These are phyloP conservation scores for Rubus idaeus DNA, from an alignment of 306 rosid genomes.

Conservation along the genomic window DNA sequence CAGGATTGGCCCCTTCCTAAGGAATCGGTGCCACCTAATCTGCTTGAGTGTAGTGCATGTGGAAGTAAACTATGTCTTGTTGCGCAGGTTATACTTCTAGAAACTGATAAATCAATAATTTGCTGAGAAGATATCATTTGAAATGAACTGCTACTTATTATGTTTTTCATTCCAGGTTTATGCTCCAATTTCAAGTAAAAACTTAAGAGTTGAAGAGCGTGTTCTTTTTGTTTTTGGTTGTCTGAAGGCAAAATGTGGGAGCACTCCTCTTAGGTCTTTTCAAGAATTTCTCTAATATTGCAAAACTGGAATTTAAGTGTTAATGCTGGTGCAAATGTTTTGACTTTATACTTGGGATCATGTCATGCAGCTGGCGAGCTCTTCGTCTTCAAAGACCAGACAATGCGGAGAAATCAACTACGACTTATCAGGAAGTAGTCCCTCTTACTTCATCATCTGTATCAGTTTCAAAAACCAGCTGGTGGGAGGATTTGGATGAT, in stretches of 20 bases:
- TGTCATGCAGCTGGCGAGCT: slow-evolving; percentile 55
- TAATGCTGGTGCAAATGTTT: neutral
- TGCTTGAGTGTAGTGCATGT: slow-evolving; percentile 59
- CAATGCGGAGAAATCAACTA: slow-evolving; percentile 21
- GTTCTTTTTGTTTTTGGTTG: slow-evolving; percentile 69
- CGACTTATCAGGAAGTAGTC: slow-evolving; percentile 19
- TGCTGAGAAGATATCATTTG: neutral
- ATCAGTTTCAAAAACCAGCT: slow-evolving; percentile 26
- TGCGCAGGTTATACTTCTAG: slow-evolving; percentile 48
- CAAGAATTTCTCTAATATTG: neutral
- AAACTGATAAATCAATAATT: neutral
- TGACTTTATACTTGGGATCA: neutral
- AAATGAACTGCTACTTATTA: neutral
- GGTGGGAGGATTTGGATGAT: slow-evolving; percentile 36
- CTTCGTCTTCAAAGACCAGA: slow-evolving; percentile 64
- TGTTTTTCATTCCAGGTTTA: slow-evolving; percentile 41
- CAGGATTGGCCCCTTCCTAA: slow-evolving; percentile 74
- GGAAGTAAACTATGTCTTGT: slow-evolving; percentile 52
- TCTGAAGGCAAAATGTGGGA: slow-evolving; percentile 49
- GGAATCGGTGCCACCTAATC: slow-evolving; percentile 32
- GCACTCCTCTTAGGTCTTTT: slow-evolving; percentile 44
- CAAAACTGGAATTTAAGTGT: neutral
- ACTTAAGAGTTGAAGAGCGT: slow-evolving; percentile 50
- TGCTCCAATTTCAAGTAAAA: slow-evolving; percentile 57
- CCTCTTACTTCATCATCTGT: slow-evolving; percentile 19